Evolutionary conservation across 2,329 filamentous ascomycete genomes (phyloP).

Genomic region (Microdochium nivale): DNA sequence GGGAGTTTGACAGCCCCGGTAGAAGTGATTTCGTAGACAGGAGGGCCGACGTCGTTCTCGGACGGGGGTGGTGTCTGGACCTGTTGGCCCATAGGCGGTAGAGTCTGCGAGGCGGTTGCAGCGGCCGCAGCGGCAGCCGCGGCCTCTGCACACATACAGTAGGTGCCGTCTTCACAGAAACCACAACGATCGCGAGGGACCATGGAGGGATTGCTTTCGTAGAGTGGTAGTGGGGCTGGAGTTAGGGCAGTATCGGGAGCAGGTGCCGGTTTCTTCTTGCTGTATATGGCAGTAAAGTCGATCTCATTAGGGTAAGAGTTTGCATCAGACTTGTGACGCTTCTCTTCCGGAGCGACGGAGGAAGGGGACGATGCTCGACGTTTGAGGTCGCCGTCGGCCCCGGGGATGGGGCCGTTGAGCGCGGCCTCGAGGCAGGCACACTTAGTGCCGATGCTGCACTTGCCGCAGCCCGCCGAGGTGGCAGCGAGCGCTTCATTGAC

Average conservation of each 20-base stretch:
- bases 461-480: conserved; percentile 52
- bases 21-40: conserved; percentile 50
- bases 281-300: conserved; percentile 64
- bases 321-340: conserved; percentile 43
- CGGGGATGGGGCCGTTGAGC: conserved; percentile 23
- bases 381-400: conserved; percentile 34
- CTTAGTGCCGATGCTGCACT: conserved; percentile 51
- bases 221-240: conserved; percentile 20
- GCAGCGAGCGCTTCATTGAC: conserved; percentile 48
- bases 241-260: conserved; percentile 17
- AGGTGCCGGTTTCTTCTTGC: conserved; percentile 32
- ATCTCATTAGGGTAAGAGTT: conserved; percentile 47
- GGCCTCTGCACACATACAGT: conserved; percentile 69
- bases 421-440: conserved; percentile 53
- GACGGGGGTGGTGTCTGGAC: conserved; percentile 49
- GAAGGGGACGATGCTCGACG: conserved; percentile 38
- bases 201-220: conserved; percentile 14
- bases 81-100: conserved; percentile 34
- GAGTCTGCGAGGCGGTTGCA: conserved; percentile 23
- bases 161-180: conserved; percentile 75
- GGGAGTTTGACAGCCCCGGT: conserved; percentile 55
- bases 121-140: conserved; percentile 24
- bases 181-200: conserved; percentile 63
- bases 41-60: conserved; percentile 50
- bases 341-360: conserved; percentile 35